These are phyloP conservation scores for Citrus maxima DNA, from an alignment of 345 rosid species.

Conservation along the genomic window DNA sequence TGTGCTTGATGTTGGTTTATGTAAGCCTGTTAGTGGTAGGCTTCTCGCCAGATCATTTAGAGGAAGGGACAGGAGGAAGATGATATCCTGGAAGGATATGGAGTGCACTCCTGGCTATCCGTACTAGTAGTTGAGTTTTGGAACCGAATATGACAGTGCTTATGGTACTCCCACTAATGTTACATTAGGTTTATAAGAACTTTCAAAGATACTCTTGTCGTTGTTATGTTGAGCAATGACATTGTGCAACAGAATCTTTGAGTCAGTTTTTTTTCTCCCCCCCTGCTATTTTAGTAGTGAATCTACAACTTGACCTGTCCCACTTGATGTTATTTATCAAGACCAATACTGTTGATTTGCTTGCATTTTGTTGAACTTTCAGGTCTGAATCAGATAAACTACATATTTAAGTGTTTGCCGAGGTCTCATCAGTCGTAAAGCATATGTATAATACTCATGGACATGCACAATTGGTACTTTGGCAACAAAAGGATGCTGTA, in stretches of 20 bases:
- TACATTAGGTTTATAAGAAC: not conserved
- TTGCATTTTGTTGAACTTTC: not conserved
- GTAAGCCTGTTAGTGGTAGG: slow-evolving; percentile 68
- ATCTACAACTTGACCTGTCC: not conserved
- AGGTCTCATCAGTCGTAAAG: not conserved
- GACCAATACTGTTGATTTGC: not conserved
- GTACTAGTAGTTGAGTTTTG: slow-evolving; percentile 5
- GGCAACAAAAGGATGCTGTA: not conserved
- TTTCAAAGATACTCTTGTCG: not conserved
- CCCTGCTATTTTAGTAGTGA: not conserved
- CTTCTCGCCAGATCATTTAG: slow-evolving; percentile 81
- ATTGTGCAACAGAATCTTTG: not conserved
- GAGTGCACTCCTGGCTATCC: slow-evolving; percentile 49
- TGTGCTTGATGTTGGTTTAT: slow-evolving; percentile 72
- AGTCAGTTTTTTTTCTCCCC: not conserved
- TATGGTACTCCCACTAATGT: not conserved
- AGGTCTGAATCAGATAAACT: not conserved
- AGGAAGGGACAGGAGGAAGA: slow-evolving; percentile 88
- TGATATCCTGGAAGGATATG: slow-evolving; percentile 84
- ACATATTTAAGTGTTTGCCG: not conserved
- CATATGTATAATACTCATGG: not conserved
- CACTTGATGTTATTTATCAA: not conserved
- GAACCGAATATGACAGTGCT: not conserved
- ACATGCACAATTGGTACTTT: not conserved
- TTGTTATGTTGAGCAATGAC: not conserved